phyloP scores from a whole-genome alignment of 345 rosid species.

The Durio zibethinus region DNA sequence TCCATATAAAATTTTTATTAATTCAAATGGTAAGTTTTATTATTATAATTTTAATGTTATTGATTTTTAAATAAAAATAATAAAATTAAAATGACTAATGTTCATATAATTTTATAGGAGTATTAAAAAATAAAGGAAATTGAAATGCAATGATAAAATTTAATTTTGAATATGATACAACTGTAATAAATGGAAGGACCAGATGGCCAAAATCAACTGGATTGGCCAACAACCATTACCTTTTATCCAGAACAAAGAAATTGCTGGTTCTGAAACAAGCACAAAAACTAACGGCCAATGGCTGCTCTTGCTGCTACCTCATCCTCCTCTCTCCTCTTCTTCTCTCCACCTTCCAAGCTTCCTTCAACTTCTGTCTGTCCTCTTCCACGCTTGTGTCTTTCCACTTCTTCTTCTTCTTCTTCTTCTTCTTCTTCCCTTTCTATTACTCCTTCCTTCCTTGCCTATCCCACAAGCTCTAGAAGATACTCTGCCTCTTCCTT shows the following conservation, averaged over 20 bases:
- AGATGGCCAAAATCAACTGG: too few species aligned
- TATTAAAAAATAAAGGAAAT: too few species aligned
- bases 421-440: slow-evolving; percentile 28
- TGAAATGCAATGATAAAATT: too few species aligned
- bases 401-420: slow-evolving; percentile 27
- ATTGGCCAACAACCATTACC: slow-evolving; percentile 21
- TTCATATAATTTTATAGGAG: too few species aligned
- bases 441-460: slow-evolving; percentile 27
- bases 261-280: slow-evolving; percentile 31
- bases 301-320: slow-evolving; percentile 47
- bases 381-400: slow-evolving; percentile 25
- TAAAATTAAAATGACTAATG: too few species aligned
- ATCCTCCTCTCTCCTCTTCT: slow-evolving; percentile 32
- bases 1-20: too few species aligned
- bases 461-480: slow-evolving; percentile 23
- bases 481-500: slow-evolving; percentile 33
- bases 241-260: slow-evolving; percentile 24
- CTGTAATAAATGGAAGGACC: not conserved
- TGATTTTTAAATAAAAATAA: too few species aligned
- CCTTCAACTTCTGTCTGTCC: slow-evolving; percentile 28
- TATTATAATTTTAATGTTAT: too few species aligned
- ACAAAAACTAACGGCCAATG: slow-evolving; percentile 31
- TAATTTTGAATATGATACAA: too few species aligned
- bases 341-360: slow-evolving; percentile 27
- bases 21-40: too few species aligned